Conservation (phyloP, 2,329 filamentous ascomycete species). For the Penicillium verrucosum region DNA sequence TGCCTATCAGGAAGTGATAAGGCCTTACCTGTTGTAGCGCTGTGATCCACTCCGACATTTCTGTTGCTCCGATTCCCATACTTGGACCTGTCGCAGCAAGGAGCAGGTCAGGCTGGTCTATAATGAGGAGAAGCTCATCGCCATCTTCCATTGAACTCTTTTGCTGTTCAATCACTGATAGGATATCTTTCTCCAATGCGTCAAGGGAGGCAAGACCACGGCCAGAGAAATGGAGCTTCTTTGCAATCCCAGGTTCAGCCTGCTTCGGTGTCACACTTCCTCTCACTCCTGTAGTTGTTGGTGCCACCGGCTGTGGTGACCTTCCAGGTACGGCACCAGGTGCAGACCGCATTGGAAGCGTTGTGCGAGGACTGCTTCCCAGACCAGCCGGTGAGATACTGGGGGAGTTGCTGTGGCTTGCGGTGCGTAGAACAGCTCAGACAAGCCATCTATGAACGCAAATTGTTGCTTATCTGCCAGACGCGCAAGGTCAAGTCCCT, state of each 20-base stretch:
- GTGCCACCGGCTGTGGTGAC: conserved; percentile 16
- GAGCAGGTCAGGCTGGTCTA: conserved; percentile 65
- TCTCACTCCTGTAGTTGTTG: conserved; percentile 4
- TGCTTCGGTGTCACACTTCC: conserved; percentile 14
- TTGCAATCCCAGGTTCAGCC: conserved; percentile 21
- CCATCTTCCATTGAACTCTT: conserved; percentile 25
- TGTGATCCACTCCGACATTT: conserved; percentile 57
- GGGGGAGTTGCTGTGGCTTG: conserved; percentile 13
- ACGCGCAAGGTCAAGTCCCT: conserved; percentile 69
- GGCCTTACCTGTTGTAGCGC: conserved; percentile 61
- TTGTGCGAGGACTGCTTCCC: conserved; percentile 20
- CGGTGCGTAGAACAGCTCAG: conserved; percentile 50
- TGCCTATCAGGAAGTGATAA: not conserved
- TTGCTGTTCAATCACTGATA: conserved; percentile 32
- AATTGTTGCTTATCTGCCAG: conserved; percentile 59
- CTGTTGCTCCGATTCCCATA: conserved; percentile 41
- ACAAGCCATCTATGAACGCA: conserved; percentile 72
- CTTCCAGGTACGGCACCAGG: conserved; percentile 24
- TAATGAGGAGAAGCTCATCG: conserved; percentile 53
- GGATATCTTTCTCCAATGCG: conserved; percentile 35
- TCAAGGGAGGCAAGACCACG: conserved; percentile 32
- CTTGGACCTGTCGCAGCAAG: conserved; percentile 57
- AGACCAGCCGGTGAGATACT: conserved; percentile 12
- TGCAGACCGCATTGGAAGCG: conserved; percentile 28
- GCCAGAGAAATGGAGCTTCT: conserved; percentile 31